Evolutionary conservation across 352 stramenopile species (phyloP), one percentile per base, ranked within the genome.

Genomic region (Phytophthora niederhauseri): DNA sequence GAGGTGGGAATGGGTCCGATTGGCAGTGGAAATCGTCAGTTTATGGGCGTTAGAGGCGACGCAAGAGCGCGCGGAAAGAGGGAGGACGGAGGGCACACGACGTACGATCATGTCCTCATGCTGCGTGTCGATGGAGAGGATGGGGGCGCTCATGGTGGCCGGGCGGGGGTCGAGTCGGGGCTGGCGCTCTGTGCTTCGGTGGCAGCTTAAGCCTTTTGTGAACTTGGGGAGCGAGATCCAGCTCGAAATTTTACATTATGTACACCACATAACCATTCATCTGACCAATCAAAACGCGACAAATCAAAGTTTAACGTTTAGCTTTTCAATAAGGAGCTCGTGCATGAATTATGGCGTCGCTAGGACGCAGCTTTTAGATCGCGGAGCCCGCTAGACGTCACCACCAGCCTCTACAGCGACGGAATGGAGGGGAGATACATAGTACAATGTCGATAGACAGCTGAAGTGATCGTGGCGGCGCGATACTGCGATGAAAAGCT

Each of bases 81-180:
- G 14, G 11, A 3, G 4, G 11, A 24, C 6, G 31, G 3, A 38
- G 34, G 11, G 1, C 1, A 65, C 15, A 15, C 4, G 3, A 70
- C 82, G 70, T 82, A 97, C 91, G 75, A 97, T 96, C 90, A 99
- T 98, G 80, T 99, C 97, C 75, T 99, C 97, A 75, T 99, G 97
- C 78, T 99, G 94, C 45, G 97, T 99, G 69, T 99, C 96, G 68
- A 99, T 97, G 34, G 89, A 93, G 72, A 96, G 83, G 73, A 94
- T 85, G 30, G 90, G 87, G 61, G 84, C 84, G 65, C 88, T 91
- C 89, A 96, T 96, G 34, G 30, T 87, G 60, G 31, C 54, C 28
- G 36, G 41, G 52, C 41, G 15, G 57, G 26, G 51, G 43, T 22
- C 17, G 55, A 58, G 56, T 22, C 17, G 6, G n/a, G 36, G 36